Base-by-base conservation (phyloP, 1,284 basidiomycete species). In the Agroathelia rolfsii region DNA sequence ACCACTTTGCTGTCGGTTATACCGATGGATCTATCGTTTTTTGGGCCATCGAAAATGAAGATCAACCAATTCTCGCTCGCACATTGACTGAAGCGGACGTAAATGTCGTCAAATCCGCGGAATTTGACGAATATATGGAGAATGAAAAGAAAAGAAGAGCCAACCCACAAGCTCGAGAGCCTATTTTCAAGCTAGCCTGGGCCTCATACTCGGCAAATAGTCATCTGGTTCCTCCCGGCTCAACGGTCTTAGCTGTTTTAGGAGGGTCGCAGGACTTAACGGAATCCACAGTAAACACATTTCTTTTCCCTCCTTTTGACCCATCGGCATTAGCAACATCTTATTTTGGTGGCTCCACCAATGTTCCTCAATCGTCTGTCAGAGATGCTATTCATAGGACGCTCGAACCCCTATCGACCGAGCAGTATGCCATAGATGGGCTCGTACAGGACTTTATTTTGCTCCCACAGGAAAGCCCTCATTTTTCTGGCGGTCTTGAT, bases 101-200 rank as follows among this genome's bases (percentile, higher is more conserved):
- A 13, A 61, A 75, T 43, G 37, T 60, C 12, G 61, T 75, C 11
- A 60, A 78, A 44, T 55, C 59, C 0, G 51, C 56, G 3, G 52
- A 55, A 34, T 51, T 78, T 6, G 71, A 74, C 30, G 46, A 58
- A 22, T 52, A 58, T 15, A 51, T 72, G 8, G 30, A 34, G 20
- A 34, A 24, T 3, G 30, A n/a, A 10, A n/a, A 23, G 7, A 23
- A 23, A 23, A 13, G 5, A 5, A 38, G 11, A 31, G 31, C 6
- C 32, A 38, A 11, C 36, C 40, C 16, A 30, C 36, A 5, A 16
- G 17, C 7, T 3, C 63, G 77, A 40, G 89, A 94, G 51, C 87
- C 90, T 1, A 77, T 96, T 27, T 93, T 87, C 67, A 90, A 88
- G 53, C 64, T 95, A 4, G 62, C 80, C 0, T 95, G 92, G 92